Base-by-base conservation (phyloP, 306 rosid genomes). In the Vachellia pachyceras region DNA sequence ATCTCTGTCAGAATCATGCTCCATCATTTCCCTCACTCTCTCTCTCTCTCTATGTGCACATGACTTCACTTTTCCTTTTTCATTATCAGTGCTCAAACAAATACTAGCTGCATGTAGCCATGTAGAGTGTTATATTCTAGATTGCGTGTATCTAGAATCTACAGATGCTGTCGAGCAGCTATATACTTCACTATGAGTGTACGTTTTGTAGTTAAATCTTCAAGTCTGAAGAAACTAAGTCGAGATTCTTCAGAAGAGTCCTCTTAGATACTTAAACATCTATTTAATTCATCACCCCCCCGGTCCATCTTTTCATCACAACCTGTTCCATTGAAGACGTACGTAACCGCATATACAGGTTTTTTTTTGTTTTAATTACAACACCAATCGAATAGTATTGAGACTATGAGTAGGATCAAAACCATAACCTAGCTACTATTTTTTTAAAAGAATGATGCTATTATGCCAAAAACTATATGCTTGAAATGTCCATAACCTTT, bases 11-110 rank as follows among this genome's bases (percentile, higher is more conserved):
- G 78, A 49, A 63, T 69, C 45, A 76, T 46, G 45, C 17, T 49
- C 45, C 33, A 77, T 86, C 78, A 88, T 75, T 81, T 80, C 75
- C 3, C 7, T 23, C 65, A 58, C 33, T 29, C 33, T 29, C 33
- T 29, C 33, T 29, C 33, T 29, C 33, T 29, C 33, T 29, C 33
- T 29, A 1, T 29, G 33, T 29, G 71, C 87, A 90, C 94, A 81
- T 83, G 83, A 76, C 80, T 70, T 33, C 0, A 1, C 29, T 49
- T 29, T 12, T 42, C 72, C 15, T 4, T 58, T 60, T 23, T 47
- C 22, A 49, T 6, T 10, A 23, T n/a, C 36, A 41, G 25, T 2
- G 69, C 5, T 20, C 39, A 12, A 69, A 12, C 69, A 58, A 29
- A 40, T 41, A 2, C 8, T 61, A 40, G 79, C 7, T 14, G 10